Evolutionary conservation across 139 green algal species (phyloP).

Genomic region (Coelastrella sp.): DNA sequence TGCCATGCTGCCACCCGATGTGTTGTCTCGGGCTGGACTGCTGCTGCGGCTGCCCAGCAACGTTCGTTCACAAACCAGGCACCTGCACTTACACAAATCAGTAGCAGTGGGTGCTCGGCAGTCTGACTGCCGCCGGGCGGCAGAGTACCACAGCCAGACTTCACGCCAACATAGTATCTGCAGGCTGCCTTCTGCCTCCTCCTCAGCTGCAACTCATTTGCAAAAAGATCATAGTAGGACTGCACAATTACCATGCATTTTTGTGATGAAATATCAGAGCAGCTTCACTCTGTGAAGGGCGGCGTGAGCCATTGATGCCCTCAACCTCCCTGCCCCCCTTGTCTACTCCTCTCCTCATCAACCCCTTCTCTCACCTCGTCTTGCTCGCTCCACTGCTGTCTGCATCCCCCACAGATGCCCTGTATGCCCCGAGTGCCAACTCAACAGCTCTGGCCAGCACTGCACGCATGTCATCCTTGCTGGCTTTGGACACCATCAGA

Average conservation of each 20-base stretch:
- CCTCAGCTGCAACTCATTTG: background rate
- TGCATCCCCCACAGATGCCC: background rate
- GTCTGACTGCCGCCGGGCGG: background rate
- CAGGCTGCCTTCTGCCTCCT: too few species aligned
- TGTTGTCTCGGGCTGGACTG: background rate
- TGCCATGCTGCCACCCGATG: background rate
- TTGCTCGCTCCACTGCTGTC: slow-evolving; percentile 14
- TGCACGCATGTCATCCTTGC: slow-evolving; percentile 35
- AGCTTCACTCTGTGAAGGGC: background rate
- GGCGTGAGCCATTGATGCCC: too few species aligned
- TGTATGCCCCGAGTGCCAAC: slow-evolving; percentile 40
- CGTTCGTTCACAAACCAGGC: slow-evolving; percentile 6
- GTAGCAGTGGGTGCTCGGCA: background rate
- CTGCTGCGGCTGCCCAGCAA: slow-evolving; percentile 29
- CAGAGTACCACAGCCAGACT: background rate
- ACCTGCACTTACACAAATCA: background rate
- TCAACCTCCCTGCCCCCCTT: background rate
- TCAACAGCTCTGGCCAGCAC: slow-evolving; percentile 36
- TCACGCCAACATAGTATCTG: too few species aligned
- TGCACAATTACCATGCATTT: background rate
- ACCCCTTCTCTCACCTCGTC: background rate
- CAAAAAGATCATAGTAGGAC: too few species aligned
- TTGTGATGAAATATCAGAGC: background rate
- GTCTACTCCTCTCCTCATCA: background rate
- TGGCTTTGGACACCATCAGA: slow-evolving; percentile 28